phyloP scores from a whole-genome alignment of 2,329 filamentous ascomycete species.

The Fusarium sp. region DNA sequence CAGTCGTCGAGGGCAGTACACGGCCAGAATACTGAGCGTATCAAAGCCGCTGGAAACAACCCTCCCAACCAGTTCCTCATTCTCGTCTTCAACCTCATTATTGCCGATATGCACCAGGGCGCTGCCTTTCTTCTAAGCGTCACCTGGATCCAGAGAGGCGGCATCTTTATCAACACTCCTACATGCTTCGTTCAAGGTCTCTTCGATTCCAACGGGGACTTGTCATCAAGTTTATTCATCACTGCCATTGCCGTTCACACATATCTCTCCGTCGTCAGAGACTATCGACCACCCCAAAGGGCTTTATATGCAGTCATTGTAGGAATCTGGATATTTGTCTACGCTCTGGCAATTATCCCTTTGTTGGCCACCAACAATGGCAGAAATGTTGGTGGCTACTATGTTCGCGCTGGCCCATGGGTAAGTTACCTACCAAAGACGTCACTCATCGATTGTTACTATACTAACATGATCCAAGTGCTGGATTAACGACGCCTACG shows the following conservation, averaged over 20 bases:
- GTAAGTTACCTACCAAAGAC: constrained; percentile 49
- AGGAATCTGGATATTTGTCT: constrained; percentile 68
- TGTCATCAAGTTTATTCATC: constrained; percentile 75
- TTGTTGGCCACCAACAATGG: constrained; percentile 58
- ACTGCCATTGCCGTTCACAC: constrained; percentile 75
- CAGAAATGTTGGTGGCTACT: constrained; percentile 58
- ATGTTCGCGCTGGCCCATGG: constrained; percentile 73
- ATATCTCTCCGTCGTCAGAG: constrained; percentile 70
- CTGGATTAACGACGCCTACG: constrained; percentile 70
- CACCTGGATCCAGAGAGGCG: constrained; percentile 66
- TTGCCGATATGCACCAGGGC: constrained; percentile 75
- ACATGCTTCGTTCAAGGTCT: constrained; percentile 75
- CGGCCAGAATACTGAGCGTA: constrained; percentile 10
- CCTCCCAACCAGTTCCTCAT: constrained; percentile 74
- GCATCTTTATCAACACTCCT: constrained; percentile 63
- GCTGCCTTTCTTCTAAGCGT: constrained; percentile 72
- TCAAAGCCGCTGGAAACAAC: constrained; percentile 13
- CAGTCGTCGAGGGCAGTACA: constrained; percentile 21
- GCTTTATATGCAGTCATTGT: constrained; percentile 63
- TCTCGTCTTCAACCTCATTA: constrained; percentile 76
- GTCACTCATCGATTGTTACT: not conserved
- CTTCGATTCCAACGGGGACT: constrained; percentile 74
- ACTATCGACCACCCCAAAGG: constrained; percentile 63
- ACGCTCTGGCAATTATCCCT: constrained; percentile 66
- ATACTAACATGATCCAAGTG: constrained; percentile 57